Percentiles rank a stretch among this genome's conserved stretches.
Conservation (phyloP, 805 yeast species). For the Lipomyces spencermartinsiae region DNA sequence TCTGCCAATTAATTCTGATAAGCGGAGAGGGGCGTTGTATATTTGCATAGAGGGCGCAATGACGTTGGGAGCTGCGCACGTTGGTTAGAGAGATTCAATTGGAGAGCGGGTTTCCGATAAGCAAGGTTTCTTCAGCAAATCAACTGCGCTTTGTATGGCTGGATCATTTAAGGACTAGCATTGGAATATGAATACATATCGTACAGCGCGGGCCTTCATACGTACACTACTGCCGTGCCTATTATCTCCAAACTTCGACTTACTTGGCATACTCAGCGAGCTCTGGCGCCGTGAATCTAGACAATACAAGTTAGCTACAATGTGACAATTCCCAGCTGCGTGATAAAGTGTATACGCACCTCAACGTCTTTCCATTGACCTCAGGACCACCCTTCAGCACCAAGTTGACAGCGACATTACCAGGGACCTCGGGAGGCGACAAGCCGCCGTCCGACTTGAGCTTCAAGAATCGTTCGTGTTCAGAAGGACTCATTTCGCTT, state of each 20-base stretch:
- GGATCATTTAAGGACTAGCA: neutral
- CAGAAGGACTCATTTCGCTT: constrained; percentile 63
- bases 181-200: no score
- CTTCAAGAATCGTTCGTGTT: constrained; percentile 66
- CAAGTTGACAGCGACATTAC: constrained; percentile 67
- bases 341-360: constrained; percentile 53
- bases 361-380: constrained; percentile 69
- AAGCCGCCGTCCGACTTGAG: constrained; percentile 64
- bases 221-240: neutral
- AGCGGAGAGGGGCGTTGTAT: neutral
- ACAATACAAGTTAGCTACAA: neutral
- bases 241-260: neutral
- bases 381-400: constrained; percentile 66
- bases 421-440: constrained; percentile 75
- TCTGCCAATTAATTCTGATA: neutral
- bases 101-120: neutral
- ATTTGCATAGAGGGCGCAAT: neutral
- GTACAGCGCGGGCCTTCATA: neutral
- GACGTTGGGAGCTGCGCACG: neutral
- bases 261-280: constrained; percentile 22
- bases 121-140: no score
- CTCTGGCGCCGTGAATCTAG: constrained; percentile 28
- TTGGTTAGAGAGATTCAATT: neutral
- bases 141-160: no score
- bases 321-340: constrained; percentile 44